A percentile compares a stretch with the other conserved stretches of the same genome.
Conservation (phyloP, 164 flowering plant species). For the Vitis vinifera region DNA sequence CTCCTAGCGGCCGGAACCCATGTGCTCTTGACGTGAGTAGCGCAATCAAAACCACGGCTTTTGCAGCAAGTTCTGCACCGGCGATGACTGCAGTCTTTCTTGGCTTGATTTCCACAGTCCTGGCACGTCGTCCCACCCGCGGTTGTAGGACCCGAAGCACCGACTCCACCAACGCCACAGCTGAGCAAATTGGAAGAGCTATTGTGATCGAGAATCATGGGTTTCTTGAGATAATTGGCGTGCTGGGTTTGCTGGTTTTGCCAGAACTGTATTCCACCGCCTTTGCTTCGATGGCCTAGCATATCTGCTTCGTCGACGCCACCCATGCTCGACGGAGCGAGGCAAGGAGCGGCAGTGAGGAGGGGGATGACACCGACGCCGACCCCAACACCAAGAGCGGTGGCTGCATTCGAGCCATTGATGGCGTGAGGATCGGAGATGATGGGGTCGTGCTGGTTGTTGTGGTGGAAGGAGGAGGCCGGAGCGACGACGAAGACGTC, state of each 20-base stretch:
- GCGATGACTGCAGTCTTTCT: conserved; percentile 83
- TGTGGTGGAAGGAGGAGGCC: conserved; percentile 48
- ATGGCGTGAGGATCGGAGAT: conserved; percentile 25
- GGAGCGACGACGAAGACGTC: conserved; percentile 74
- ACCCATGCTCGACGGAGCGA: conserved; percentile 12
- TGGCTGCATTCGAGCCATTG: conserved; percentile 30
- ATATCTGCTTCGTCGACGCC: conserved; percentile 22
- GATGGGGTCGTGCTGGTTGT: conserved; percentile 25
- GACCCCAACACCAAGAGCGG: conserved; percentile 43
- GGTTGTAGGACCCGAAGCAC: conserved; percentile 7
- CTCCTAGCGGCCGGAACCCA: conserved; percentile 93
- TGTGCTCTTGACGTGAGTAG: conserved; percentile 94
- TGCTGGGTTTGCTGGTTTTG: conserved; percentile 30
- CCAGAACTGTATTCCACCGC: conserved; percentile 43
- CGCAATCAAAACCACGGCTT: conserved; percentile 82
- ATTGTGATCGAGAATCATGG: conserved; percentile 21
- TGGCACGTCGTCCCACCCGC: conserved; percentile 56
- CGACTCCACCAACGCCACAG: conserved; percentile 22
- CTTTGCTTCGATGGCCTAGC: conserved; percentile 5
- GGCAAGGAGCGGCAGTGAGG: conserved; percentile 45
- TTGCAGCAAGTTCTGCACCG: conserved; percentile 98
- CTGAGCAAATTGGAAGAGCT: conserved; percentile 20
- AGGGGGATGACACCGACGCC: conserved; percentile 73
- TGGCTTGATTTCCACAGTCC: conserved; percentile 95
- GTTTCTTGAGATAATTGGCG: conserved; percentile 28